These are phyloP conservation scores for Pichia sporocuriosa DNA, from an alignment of 805 yeast genomes.

Conservation along the genomic window DNA sequence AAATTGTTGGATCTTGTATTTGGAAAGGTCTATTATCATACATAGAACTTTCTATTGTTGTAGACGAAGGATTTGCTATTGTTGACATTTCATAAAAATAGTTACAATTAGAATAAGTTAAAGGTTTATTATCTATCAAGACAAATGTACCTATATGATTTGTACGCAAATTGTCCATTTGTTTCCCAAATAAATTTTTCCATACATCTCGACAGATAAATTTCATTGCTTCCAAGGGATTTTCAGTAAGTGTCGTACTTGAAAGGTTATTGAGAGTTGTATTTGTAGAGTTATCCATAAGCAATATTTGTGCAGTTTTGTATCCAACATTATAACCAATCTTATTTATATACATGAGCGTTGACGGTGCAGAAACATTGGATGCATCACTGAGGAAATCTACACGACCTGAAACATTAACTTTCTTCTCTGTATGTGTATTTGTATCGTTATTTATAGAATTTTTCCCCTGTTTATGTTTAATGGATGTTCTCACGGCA, in stretches of 20 bases:
- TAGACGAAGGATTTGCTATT: background rate
- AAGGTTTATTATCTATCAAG: constrained; percentile 51
- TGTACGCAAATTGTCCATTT: constrained; percentile 86
- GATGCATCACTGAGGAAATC: background rate
- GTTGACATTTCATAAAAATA: background rate
- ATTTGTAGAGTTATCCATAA: constrained; percentile 36
- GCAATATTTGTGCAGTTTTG: constrained; percentile 21
- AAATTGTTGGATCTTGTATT: constrained; percentile 33
- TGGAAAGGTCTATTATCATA: too few species aligned
- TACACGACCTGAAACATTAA: background rate
- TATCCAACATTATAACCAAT: constrained; percentile 13
- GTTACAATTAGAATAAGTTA: constrained; percentile 3
- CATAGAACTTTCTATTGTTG: too few species aligned
- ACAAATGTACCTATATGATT: constrained; percentile 86
- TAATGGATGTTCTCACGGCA: constrained; percentile 2
- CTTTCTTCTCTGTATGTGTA: too few species aligned
- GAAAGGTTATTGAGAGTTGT: constrained; percentile 2
- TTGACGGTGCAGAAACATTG: background rate
- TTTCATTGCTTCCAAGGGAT: constrained; percentile 74
- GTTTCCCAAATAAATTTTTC: constrained; percentile 73
- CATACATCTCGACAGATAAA: constrained; percentile 90
- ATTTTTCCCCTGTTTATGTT: too few species aligned
- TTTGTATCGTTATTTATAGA: too few species aligned
- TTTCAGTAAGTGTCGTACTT: constrained; percentile 1
- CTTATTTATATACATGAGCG: constrained; percentile 10